Base-by-base conservation (phyloP, 352 stramenopile species). In the Pythium phragmiticola region DNA sequence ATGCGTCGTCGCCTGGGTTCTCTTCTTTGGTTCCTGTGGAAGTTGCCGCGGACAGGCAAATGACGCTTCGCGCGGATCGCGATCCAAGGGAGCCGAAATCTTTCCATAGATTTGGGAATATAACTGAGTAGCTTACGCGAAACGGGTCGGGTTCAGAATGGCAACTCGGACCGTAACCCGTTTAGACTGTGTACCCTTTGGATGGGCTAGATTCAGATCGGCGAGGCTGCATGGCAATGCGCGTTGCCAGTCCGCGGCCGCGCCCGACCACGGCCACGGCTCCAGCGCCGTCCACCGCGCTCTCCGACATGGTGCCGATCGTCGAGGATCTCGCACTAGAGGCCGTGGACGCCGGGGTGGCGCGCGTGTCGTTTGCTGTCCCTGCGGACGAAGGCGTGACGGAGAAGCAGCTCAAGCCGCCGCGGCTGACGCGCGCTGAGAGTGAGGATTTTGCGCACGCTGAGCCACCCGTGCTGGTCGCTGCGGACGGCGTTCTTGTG, bases 401-500 rank as follows among this genome's bases (percentile, higher is more conserved):
- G 26, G 49, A 52, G 42, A 30, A 49, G 9, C 21, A 66, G n/a
- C 46, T 69, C 33, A 56, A 47, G 39, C 48, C 48, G 6, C 39
- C 73, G 21, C 59, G 56, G 49, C 75, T 90, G 28, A 86, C 79
- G 14, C 57, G 70, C 34, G 82, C 77, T 34, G 82, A 90, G 64
- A 78, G 64, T 8, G 82, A 86, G 57, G 82, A 90, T 72, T 90
- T 90, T 43, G 82, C 77, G 16, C 69, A 73, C 16, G 79, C 81
- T 11, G 63, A 78, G 60, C 69, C 60, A 30, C 76, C 68, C 26
- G 68, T 62, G 16, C 63, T 72, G 62, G 68, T 72, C n/a, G 66
- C 61, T 19, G 13, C 41, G 30, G 52, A 63, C 53, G 61, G 45
- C 41, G 39, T 47, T 21, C 19, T 63, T 57, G 36, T 65, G 57